These are phyloP conservation scores for Lineolata rhizophorae DNA, from an alignment of 495 filamentous ascomycete genomes.

Conservation along the genomic window DNA sequence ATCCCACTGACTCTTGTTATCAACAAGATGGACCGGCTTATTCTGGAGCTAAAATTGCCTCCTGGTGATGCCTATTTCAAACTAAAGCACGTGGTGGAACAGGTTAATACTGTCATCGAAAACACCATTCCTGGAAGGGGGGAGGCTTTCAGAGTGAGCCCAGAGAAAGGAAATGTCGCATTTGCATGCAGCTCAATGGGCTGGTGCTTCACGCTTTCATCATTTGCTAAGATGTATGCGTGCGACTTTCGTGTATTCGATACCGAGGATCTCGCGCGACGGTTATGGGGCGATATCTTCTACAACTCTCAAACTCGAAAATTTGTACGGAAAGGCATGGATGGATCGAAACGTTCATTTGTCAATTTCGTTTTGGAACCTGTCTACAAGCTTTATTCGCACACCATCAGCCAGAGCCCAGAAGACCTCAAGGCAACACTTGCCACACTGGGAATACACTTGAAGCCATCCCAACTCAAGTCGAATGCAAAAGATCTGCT, in stretches of 20 bases:
- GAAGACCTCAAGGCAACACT: conserved; percentile 68
- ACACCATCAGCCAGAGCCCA: conserved; percentile 80
- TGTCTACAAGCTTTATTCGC: conserved; percentile 93
- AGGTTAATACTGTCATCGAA: conserved; percentile 91
- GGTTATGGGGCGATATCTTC: conserved; percentile 94
- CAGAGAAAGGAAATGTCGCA: conserved; percentile 90
- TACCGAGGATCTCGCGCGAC: conserved; percentile 48
- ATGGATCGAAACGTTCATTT: conserved; percentile 73
- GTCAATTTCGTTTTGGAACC: conserved; percentile 91
- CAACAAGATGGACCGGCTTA: conserved; percentile 93
- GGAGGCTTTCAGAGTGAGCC: conserved; percentile 60
- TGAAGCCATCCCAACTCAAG: conserved; percentile 85
- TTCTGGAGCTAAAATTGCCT: conserved; percentile 84
- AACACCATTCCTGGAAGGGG: conserved; percentile 67
- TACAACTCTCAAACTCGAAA: conserved; percentile 78
- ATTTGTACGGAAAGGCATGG: conserved; percentile 70
- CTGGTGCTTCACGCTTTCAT: conserved; percentile 87
- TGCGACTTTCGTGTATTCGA: conserved; percentile 69
- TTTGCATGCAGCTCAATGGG: conserved; percentile 86
- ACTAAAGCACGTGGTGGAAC: conserved; percentile 89
- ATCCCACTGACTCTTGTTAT: conserved; percentile 74
- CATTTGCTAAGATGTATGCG: conserved; percentile 90
- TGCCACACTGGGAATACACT: conserved; percentile 51
- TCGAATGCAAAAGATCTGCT: conserved; percentile 74
- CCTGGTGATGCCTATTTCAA: conserved; percentile 97